Evolutionary conservation across 1,284 basidiomycete genomes (phyloP), one percentile per base, ranked within the genome.

Genomic region (Papiliotrema laurentii): DNA sequence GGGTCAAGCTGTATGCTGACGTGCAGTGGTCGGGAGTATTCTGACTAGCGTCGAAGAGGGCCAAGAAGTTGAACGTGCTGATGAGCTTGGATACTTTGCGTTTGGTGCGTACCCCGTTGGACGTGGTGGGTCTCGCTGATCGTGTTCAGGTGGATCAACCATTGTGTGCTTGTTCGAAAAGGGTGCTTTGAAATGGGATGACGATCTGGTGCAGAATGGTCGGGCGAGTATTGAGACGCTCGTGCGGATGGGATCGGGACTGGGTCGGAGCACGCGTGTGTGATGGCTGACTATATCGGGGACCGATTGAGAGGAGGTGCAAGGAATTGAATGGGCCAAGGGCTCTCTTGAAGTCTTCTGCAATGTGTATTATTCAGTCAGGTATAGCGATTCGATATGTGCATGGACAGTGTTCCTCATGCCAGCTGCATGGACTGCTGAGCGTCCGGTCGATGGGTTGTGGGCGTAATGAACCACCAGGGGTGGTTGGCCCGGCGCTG

Each of bases 81-180:
- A 96, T 54, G 93, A 97, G 68, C 82, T 96, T 59, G 92, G 92
- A 1, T 94, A 89, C 71, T 94, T 94, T 64, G 89, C 89, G 0
- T 94, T 93, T 64, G 91, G 89, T 86, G 48, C n/a, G 81, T 74
- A 2, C 14, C 18, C 39, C 14, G 21, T 43, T 50, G 19, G 6
- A 31, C 4, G 26, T 4, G 25, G 41, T 21, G 34, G 43, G 30
- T 50, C 31, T 40, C 56, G 35, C 43, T 50, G 24, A n/a, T 21
- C 18, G 49, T 14, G 35, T 13, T 26, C 55, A 89, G 87, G 89
- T 45, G 91, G 92, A 0, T 89, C 86, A 21, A 96, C 91, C 3
- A 86, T 94, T 54, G 89, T 96, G 19, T 75, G 87, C 42, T 70
- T 94, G 19, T 90, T 94, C 59, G 88, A 92, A 73, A 85, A 83